Conservation (phyloP, 768 basidiomycete species). For the Crepidotus variabilis region DNA sequence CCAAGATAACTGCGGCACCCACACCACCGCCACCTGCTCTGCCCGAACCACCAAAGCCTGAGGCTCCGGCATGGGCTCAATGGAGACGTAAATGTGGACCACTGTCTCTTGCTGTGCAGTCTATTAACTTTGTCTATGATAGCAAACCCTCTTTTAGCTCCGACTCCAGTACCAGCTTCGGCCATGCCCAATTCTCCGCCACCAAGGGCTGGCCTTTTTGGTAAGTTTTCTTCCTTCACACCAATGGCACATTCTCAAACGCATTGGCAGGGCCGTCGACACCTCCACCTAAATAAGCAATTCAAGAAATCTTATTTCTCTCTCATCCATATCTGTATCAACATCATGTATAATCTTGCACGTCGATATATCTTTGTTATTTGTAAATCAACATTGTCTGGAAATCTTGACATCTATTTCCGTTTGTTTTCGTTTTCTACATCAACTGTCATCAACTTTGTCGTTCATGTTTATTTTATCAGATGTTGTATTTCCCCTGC, state of each 20-base stretch:
- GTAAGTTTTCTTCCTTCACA: constrained; percentile 29
- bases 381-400: too few relatives aligned
- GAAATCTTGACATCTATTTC: too few relatives aligned
- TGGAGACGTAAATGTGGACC: constrained; percentile 66
- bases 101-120: not conserved
- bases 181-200: constrained; percentile 44
- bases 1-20: constrained; percentile 35
- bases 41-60: constrained; percentile 44
- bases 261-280: constrained; percentile 25
- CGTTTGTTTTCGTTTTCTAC: too few relatives aligned
- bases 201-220: constrained; percentile 62
- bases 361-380: too few relatives aligned
- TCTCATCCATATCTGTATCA: not conserved
- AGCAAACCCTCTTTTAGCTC: constrained; percentile 67
- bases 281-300: constrained; percentile 26
- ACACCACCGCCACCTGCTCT: constrained; percentile 37
- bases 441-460: too few relatives aligned
- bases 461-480: too few relatives aligned
- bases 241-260: not conserved
- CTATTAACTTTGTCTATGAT: not conserved
- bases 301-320: not conserved
- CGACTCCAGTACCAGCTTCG: constrained; percentile 35
- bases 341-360: not conserved
- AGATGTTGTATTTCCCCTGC: too few relatives aligned
- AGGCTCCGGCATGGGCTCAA: constrained; percentile 77